Evolutionary conservation across 257 asterid genomes (phyloP).

Genomic region (Gentiana macrophylla): DNA sequence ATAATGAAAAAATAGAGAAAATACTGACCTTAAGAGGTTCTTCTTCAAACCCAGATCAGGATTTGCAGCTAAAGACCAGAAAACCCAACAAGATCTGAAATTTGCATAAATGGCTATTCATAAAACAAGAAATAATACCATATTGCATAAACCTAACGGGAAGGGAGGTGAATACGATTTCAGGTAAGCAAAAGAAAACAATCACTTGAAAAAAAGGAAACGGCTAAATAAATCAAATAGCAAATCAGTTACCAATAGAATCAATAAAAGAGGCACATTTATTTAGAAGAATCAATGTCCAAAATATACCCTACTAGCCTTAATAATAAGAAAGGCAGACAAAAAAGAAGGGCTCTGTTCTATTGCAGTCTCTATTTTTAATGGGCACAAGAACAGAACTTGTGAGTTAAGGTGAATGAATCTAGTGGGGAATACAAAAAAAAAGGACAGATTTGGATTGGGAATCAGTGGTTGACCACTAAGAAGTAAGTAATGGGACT

Average conservation of each 20-base stretch:
- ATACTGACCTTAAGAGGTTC: conserved; percentile 10
- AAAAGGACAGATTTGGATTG: conserved; percentile 1
- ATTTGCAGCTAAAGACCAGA: conserved; percentile 12
- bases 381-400: not conserved
- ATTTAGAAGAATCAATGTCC: not conserved
- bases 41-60: conserved; percentile 9
- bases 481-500: too few species aligned
- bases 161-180: not conserved
- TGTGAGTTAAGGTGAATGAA: not conserved
- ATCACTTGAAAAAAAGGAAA: not conserved
- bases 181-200: not conserved
- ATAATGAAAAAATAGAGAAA: not conserved
- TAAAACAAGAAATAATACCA: not conserved
- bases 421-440: conserved; percentile 3
- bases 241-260: not conserved
- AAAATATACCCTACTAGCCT: not conserved
- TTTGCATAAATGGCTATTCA: not conserved
- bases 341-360: not conserved
- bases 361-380: not conserved
- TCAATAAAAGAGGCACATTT: not conserved
- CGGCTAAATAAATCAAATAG: not conserved
- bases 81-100: conserved; percentile 12
- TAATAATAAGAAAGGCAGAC: not conserved
- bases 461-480: conserved; percentile 4
- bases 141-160: not conserved